phyloP scores from a whole-genome alignment of 257 asterid species.

The Cordia subcordata region DNA sequence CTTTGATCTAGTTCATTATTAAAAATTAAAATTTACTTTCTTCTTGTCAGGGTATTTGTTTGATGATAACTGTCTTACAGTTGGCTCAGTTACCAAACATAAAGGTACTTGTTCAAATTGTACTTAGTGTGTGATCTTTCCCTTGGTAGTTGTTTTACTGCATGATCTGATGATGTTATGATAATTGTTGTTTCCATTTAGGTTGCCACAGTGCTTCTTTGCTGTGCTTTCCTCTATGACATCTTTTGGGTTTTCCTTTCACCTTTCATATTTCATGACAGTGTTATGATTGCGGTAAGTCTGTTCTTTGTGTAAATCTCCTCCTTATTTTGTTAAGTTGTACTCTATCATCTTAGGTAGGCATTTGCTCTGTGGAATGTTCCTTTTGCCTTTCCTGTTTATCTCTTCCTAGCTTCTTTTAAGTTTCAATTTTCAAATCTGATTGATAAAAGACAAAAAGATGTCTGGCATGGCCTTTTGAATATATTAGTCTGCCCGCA shows the following conservation, averaged over 20 bases:
- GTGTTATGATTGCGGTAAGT: slow-evolving; percentile 96
- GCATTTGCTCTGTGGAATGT: no score
- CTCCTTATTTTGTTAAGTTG: slow-evolving; percentile 1
- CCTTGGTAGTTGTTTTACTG: not conserved
- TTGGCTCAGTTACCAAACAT: slow-evolving; percentile 93
- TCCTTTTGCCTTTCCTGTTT: no score
- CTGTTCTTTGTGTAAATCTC: not conserved
- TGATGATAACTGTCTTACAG: slow-evolving; percentile 92
- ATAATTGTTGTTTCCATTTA: slow-evolving; percentile 22
- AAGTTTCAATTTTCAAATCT: not conserved
- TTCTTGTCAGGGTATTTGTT: slow-evolving; percentile 79
- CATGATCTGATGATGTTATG: not conserved
- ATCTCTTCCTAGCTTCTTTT: no score
- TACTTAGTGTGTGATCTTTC: not conserved
- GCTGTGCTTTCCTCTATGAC: slow-evolving; percentile 90
- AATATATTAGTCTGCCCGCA: no score
- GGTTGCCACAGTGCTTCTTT: slow-evolving; percentile 92
- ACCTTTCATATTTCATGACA: slow-evolving; percentile 87
- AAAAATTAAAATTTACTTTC: slow-evolving; percentile 2
- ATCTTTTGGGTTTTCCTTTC: slow-evolving; percentile 99
- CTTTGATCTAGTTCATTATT: not conserved
- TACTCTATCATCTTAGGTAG: not conserved
- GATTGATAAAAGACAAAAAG: not conserved
- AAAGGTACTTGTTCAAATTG: slow-evolving; percentile 42
- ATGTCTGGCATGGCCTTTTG: no score